These are phyloP conservation scores for Parafenestella ontariensis DNA, from an alignment of 2,329 filamentous ascomycete species.

Conservation along the genomic window DNA sequence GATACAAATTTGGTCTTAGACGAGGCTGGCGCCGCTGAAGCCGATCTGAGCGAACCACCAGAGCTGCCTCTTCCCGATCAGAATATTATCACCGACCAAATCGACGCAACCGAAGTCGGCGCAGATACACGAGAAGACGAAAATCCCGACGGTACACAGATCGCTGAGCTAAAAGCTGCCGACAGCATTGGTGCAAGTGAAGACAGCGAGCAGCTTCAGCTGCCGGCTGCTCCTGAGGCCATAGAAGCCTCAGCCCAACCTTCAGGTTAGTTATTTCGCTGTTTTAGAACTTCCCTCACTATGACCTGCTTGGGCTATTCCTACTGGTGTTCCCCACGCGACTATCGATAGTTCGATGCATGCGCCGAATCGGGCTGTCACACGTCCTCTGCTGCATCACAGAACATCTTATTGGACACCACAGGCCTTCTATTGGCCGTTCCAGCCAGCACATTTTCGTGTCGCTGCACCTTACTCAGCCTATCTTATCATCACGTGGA, in stretches of 20 bases:
- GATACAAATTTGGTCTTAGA: background rate
- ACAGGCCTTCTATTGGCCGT: slow-evolving; percentile 18
- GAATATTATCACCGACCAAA: background rate
- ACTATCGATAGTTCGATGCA: slow-evolving; percentile 16
- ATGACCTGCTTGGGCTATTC: slow-evolving; percentile 1
- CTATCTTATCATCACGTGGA: slow-evolving; percentile 39
- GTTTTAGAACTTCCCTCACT: slow-evolving; percentile 6
- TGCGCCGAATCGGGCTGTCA: slow-evolving; percentile 19
- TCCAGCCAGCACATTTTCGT: slow-evolving; percentile 18
- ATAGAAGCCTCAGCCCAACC: slow-evolving; percentile 6
- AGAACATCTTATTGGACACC: slow-evolving; percentile 17
- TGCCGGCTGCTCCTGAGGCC: slow-evolving; percentile 9
- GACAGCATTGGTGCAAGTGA: slow-evolving; percentile 2
- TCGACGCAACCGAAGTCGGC: background rate
- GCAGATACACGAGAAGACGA: slow-evolving; percentile 1
- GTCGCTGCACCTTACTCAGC: slow-evolving; percentile 21
- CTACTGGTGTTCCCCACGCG: slow-evolving; percentile 8
- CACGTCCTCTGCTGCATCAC: slow-evolving; percentile 13
- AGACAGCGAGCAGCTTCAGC: slow-evolving; percentile 3
- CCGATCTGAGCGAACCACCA: background rate
- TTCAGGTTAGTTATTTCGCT: slow-evolving; percentile 25
- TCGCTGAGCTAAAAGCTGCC: slow-evolving; percentile 1
- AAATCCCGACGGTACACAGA: background rate
- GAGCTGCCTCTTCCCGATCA: background rate
- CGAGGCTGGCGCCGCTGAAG: background rate